These are phyloP conservation scores for Venturia aucupariae DNA, from an alignment of 2,329 filamentous ascomycete genomes.

Conservation along the genomic window DNA sequence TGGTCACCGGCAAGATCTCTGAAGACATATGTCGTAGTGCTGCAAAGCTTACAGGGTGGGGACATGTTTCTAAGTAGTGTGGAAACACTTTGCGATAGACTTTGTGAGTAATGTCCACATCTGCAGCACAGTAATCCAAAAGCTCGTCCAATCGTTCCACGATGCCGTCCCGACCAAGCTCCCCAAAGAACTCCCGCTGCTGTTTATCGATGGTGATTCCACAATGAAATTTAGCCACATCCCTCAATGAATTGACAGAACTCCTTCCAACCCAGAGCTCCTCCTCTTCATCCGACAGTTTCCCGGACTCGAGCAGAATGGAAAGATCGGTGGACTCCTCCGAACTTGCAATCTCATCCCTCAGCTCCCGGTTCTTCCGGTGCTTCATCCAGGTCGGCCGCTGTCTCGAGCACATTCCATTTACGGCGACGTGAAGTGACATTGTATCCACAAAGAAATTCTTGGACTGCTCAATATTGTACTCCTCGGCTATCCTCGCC, in stretches of 20 bases:
- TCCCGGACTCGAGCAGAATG: constrained; percentile 52
- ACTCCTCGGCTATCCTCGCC: constrained; percentile 81
- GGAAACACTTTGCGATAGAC: constrained; percentile 94
- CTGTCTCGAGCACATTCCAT: constrained; percentile 97
- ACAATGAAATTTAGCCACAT: constrained; percentile 95
- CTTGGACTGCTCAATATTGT: constrained; percentile 68
- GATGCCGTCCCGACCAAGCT: constrained; percentile 64
- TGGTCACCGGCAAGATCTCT: constrained; percentile 83
- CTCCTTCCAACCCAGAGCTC: constrained; percentile 93
- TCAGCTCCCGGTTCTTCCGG: constrained; percentile 76
- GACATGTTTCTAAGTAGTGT: constrained; percentile 79
- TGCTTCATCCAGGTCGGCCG: constrained; percentile 96
- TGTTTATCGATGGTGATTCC: constrained; percentile 86
- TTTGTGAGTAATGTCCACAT: constrained; percentile 84
- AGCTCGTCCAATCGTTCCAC: constrained; percentile 66
- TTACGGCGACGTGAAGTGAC: constrained; percentile 95
- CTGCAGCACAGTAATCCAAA: constrained; percentile 87
- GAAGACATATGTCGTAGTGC: constrained; percentile 87
- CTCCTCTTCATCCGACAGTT: constrained; percentile 70
- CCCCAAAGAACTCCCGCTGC: constrained; percentile 75
- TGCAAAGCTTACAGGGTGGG: constrained; percentile 94
- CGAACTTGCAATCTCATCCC: constrained; percentile 67
- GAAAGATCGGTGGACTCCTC: constrained; percentile 63
- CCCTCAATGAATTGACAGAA: constrained; percentile 87
- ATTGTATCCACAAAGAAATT: constrained; percentile 94